These are phyloP conservation scores for Berkeleyomyces rouxiae DNA, from an alignment of 2,329 filamentous ascomycete genomes.

Conservation along the genomic window DNA sequence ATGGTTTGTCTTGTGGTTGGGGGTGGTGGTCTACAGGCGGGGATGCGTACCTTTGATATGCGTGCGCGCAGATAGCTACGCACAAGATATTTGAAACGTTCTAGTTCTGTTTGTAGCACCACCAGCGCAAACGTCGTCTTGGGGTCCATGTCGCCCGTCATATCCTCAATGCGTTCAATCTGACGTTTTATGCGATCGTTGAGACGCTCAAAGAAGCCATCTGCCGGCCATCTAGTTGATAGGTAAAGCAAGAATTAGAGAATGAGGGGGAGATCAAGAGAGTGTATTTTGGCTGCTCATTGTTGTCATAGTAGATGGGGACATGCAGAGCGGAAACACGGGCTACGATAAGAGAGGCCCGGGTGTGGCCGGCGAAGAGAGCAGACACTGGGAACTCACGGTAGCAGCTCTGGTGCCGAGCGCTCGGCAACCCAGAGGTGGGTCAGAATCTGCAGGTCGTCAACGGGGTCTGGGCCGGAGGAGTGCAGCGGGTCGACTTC, in stretches of 20 bases:
- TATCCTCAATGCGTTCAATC: constrained; percentile 54
- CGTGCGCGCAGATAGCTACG: constrained; percentile 66
- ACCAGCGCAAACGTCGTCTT: constrained; percentile 87
- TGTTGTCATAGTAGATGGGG: background rate
- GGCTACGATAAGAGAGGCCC: too few species aligned
- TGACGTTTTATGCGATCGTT: constrained; percentile 54
- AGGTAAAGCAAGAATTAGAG: constrained; percentile 20
- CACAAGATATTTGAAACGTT: constrained; percentile 82
- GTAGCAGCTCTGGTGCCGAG: constrained; percentile 70
- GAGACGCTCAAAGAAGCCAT: constrained; percentile 64
- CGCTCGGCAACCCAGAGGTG: constrained; percentile 88
- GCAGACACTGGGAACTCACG: background rate
- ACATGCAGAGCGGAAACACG: background rate
- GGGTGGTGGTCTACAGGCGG: background rate
- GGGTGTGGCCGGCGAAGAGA: too few species aligned
- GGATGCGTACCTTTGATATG: constrained; percentile 56
- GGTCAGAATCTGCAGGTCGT: constrained; percentile 67
- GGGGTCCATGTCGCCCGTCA: constrained; percentile 74
- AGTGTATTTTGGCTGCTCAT: background rate
- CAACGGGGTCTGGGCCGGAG: constrained; percentile 44
- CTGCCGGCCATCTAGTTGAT: constrained; percentile 37
- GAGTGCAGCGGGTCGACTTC: constrained; percentile 48
- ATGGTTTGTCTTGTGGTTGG: background rate
- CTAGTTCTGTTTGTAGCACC: constrained; percentile 88
- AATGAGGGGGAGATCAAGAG: background rate